Conservation (phyloP, 2,329 filamentous ascomycete species). For the Paraphoma chrysanthemicola region DNA sequence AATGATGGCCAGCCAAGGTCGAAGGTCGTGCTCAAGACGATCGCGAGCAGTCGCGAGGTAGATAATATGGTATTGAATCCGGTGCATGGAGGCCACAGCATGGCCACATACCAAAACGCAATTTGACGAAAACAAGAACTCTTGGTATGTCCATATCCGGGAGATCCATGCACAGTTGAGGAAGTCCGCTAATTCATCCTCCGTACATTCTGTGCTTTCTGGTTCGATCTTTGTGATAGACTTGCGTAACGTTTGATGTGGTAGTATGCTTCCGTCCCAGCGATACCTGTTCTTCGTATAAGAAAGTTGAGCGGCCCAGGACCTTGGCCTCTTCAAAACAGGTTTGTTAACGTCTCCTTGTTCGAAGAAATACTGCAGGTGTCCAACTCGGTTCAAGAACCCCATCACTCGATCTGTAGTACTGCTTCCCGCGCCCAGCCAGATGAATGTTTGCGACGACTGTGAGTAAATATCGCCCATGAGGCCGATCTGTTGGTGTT, state of each 20-base stretch:
- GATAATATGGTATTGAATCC: not conserved
- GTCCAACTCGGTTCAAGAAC: not conserved
- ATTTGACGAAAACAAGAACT: slow-evolving; percentile 1
- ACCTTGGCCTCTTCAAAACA: not conserved
- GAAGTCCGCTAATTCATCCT: not conserved
- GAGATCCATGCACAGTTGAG: slow-evolving; percentile 2
- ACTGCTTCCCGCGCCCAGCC: slow-evolving; percentile 2
- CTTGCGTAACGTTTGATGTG: not conserved
- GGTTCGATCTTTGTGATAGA: not conserved
- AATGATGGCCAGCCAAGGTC: not conserved
- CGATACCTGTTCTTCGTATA: not conserved
- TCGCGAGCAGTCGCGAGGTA: not conserved
- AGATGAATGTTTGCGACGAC: slow-evolving; percentile 3
- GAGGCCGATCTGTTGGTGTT: not conserved
- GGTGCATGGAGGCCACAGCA: not conserved
- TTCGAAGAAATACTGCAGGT: not conserved
- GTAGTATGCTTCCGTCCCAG: not conserved
- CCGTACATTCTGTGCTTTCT: not conserved
- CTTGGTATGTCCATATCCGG: slow-evolving; percentile 10
- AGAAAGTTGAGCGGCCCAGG: not conserved
- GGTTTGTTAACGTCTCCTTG: not conserved
- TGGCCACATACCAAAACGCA: slow-evolving; percentile 3
- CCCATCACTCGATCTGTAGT: not conserved
- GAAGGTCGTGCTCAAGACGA: not conserved
- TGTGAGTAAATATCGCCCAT: slow-evolving; percentile 7